Conservation (phyloP, 768 basidiomycete genomes). For the Mycena albidolilacea region DNA sequence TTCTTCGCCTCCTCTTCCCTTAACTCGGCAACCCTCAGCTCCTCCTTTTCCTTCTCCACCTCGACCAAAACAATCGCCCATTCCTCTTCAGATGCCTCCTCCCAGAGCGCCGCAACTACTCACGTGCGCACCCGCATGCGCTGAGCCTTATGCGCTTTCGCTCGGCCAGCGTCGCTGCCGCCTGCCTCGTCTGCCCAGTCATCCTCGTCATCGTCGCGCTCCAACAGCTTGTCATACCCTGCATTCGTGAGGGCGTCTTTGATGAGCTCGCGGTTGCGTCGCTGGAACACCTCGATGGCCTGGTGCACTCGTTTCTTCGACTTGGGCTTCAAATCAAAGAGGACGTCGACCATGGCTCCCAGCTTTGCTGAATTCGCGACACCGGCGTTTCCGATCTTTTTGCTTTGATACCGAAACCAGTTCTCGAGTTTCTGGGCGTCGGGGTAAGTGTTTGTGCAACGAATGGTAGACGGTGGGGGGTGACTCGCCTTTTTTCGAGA, state of each 20-base stretch:
- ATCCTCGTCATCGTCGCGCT: not conserved
- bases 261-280: not conserved
- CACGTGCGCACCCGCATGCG: constrained; percentile 11
- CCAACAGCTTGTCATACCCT: constrained; percentile 2
- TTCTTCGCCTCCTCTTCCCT: not conserved
- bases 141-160: not conserved
- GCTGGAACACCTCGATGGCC: constrained; percentile 23
- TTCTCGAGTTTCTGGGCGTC: constrained; percentile 5
- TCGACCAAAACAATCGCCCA: not conserved
- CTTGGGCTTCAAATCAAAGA: constrained; percentile 14
- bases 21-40: not conserved
- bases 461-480: too few relatives aligned
- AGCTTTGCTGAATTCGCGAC: too few relatives aligned
- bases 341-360: not conserved
- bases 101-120: not conserved
- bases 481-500: too few relatives aligned
- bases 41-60: constrained; percentile 11
- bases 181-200: not conserved
- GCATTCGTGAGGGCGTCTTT: not conserved
- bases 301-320: constrained; percentile 6
- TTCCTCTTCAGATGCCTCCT: constrained; percentile 8
- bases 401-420: constrained; percentile 15
- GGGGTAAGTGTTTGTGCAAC: too few relatives aligned
- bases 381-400: not conserved
- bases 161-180: not conserved